phyloP scores from a whole-genome alignment of 2,329 filamentous ascomycete species.

The Dothidotthia symphoricarpi region DNA sequence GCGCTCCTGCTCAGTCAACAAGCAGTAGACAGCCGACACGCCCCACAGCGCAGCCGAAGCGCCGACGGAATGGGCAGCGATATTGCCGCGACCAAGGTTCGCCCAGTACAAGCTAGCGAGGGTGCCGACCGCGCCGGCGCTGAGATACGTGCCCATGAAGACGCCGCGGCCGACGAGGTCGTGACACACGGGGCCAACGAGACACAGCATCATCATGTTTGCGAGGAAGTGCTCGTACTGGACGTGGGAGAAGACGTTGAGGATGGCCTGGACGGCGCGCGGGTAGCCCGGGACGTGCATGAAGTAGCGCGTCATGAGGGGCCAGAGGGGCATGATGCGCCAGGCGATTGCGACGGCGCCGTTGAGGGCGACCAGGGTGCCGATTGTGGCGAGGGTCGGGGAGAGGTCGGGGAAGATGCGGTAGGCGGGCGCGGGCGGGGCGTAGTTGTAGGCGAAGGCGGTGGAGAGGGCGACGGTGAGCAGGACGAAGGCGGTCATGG shows the following conservation, averaged over 20 bases:
- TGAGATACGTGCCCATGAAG: slow-evolving; percentile 38
- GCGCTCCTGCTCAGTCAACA: slow-evolving; percentile 33
- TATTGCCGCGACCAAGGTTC: slow-evolving; percentile 30
- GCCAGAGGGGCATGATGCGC: slow-evolving; percentile 65
- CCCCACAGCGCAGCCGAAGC: slow-evolving; percentile 38
- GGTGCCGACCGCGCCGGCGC: slow-evolving; percentile 35
- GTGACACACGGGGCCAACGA: slow-evolving; percentile 57
- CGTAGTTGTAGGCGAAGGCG: slow-evolving; percentile 36
- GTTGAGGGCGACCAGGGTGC: slow-evolving; percentile 61
- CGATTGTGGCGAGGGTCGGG: slow-evolving; percentile 50
- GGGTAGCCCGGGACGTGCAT: slow-evolving; percentile 54
- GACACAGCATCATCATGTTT: slow-evolving; percentile 66
- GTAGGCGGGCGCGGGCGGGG: slow-evolving; percentile 26
- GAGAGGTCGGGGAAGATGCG: slow-evolving; percentile 38
- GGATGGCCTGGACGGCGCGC: slow-evolving; percentile 60
- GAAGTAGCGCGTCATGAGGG: slow-evolving; percentile 62
- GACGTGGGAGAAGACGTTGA: slow-evolving; percentile 69
- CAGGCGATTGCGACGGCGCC: slow-evolving; percentile 57
- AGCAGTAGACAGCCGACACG: slow-evolving; percentile 28
- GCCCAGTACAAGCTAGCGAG: slow-evolving; percentile 34
- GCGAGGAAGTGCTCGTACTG: slow-evolving; percentile 54
- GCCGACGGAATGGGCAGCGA: slow-evolving; percentile 32
- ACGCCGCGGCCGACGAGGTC: slow-evolving; percentile 38
- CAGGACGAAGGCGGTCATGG: slow-evolving; percentile 38
- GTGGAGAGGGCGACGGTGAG: slow-evolving; percentile 24